Percentiles rank a stretch among this genome's conserved stretches.
Conservation (phyloP, 2,329 filamentous ascomycete genomes). For the Sporothrix globosa region DNA sequence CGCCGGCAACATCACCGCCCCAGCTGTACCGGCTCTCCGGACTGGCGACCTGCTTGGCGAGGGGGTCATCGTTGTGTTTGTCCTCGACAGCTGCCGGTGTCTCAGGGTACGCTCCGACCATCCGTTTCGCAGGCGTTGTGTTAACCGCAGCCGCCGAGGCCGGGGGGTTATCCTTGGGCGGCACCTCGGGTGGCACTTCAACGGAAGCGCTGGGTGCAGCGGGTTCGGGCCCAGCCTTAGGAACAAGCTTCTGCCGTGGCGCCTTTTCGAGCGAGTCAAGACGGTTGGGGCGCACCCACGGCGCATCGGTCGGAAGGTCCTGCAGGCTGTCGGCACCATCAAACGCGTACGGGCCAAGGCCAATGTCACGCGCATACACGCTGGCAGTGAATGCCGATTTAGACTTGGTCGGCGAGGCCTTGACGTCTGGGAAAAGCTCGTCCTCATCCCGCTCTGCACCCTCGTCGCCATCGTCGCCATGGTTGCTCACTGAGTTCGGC, state of each 20-base stretch:
- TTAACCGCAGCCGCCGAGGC: not conserved
- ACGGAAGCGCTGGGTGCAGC: not conserved
- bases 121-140: not conserved
- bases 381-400: constrained; percentile 36
- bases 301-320: not conserved
- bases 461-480: constrained; percentile 6
- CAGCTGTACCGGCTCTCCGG: constrained; percentile 27
- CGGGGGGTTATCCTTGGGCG: not conserved
- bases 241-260: not conserved
- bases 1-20: constrained; percentile 20
- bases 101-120: not conserved
- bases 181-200: not conserved
- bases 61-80: not conserved
- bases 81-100: constrained; percentile 3
- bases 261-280: constrained; percentile 15
- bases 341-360: constrained; percentile 35
- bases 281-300: constrained; percentile 6
- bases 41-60: not conserved
- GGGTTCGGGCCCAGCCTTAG: not conserved
- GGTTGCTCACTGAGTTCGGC: not conserved
- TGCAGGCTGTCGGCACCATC: not conserved
- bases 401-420: constrained; percentile 20
- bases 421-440: not conserved
- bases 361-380: constrained; percentile 37
- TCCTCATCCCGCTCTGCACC: not conserved